Percentiles rank a stretch among this genome's conserved stretches.
These are phyloP conservation scores for Malassezia obtusa DNA, from an alignment of 1,284 basidiomycete genomes.

Conservation along the genomic window DNA sequence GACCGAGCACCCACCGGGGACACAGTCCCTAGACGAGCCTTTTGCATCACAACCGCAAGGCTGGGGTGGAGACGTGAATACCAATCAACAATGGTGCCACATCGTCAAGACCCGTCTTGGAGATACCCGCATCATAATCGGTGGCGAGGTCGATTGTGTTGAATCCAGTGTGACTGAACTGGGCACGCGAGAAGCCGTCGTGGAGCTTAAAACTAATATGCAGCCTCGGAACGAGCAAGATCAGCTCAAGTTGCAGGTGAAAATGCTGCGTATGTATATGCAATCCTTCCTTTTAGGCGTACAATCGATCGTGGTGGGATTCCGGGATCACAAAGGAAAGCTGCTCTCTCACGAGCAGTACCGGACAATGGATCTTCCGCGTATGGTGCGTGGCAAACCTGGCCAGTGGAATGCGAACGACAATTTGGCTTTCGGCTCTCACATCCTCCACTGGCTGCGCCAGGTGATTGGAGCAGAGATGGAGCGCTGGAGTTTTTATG, in stretches of 20 bases:
- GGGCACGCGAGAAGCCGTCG: slow-evolving; percentile 50
- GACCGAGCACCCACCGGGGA: slow-evolving; percentile 36
- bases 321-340: slow-evolving; percentile 65
- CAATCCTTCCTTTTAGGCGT: slow-evolving; percentile 88
- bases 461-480: slow-evolving; percentile 13
- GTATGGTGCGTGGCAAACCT: slow-evolving; percentile 52
- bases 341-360: slow-evolving; percentile 41
- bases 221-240: slow-evolving; percentile 60
- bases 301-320: slow-evolving; percentile 74
- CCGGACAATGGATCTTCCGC: slow-evolving; percentile 47
- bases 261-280: slow-evolving; percentile 53
- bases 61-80: slow-evolving; percentile 81
- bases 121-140: slow-evolving; percentile 68
- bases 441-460: slow-evolving; percentile 58
- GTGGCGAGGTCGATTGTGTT: slow-evolving; percentile 92
- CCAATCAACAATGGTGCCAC: slow-evolving; percentile 90
- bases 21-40: background rate
- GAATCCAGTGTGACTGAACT: slow-evolving; percentile 1
- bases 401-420: slow-evolving; percentile 66
- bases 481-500: slow-evolving; percentile 1
- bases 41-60: slow-evolving; percentile 3
- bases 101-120: slow-evolving; percentile 82
- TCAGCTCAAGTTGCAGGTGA: slow-evolving; percentile 79
- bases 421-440: slow-evolving; percentile 65
- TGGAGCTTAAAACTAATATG: slow-evolving; percentile 89